Conservation (phyloP, 2,329 filamentous ascomycete species). For the Ophiocordyceps polyrhachis-furcata region DNA sequence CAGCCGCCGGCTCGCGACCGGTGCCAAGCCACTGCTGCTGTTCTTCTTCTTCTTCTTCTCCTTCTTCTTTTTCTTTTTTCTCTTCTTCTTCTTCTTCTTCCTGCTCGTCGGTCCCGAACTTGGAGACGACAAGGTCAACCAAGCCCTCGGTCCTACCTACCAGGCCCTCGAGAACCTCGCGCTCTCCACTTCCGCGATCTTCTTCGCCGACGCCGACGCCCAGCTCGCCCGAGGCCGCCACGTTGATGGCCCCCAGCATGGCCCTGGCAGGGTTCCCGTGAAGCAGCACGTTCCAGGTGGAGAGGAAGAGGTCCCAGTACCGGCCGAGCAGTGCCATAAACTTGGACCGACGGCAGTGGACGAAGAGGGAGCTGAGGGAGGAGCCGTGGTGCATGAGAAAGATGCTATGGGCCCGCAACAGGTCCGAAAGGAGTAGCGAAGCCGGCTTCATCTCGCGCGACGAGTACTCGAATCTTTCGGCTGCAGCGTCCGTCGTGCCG, state of each 20-base stretch:
- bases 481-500: constrained; percentile 19
- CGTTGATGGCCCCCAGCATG: constrained; percentile 66
- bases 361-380: constrained; percentile 52
- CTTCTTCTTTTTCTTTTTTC: too few species aligned
- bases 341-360: constrained; percentile 40
- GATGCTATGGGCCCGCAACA: constrained; percentile 62
- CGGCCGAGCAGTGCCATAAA: constrained; percentile 57
- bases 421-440: constrained; percentile 57
- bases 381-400: constrained; percentile 79
- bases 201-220: constrained; percentile 92
- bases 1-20: constrained; percentile 44
- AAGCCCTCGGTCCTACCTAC: constrained; percentile 63
- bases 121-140: constrained; percentile 71
- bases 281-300: constrained; percentile 74
- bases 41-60: constrained; percentile 6
- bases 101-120: constrained; percentile 44
- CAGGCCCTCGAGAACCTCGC: constrained; percentile 84
- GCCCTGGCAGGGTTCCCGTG: constrained; percentile 73
- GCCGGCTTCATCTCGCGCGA: constrained; percentile 77
- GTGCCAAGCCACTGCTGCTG: constrained; percentile 49
- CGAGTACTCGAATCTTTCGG: constrained; percentile 55
- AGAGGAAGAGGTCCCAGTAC: constrained; percentile 58
- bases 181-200: constrained; percentile 80
- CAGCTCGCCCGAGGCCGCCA: constrained; percentile 78
- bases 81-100: too few species aligned